Evolutionary conservation across 148 eudicot genomes (phyloP).

Genomic region (Tetragonia tetragonoides): DNA sequence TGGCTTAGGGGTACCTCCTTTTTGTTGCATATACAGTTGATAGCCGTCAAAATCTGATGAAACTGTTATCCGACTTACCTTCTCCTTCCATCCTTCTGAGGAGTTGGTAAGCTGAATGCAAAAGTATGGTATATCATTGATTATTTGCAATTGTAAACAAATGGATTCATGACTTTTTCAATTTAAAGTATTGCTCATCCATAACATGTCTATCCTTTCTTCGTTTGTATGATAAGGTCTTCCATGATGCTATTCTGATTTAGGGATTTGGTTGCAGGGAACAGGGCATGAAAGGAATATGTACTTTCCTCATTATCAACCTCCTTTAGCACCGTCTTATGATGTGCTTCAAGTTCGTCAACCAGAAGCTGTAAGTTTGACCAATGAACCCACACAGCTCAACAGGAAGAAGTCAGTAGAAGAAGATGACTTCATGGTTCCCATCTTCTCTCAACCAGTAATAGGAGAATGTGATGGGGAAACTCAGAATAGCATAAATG

Average conservation of each 20-base stretch:
- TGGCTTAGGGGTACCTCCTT: too few relatives aligned
- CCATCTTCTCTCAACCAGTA: conserved; percentile 56
- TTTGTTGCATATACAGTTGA: too few relatives aligned
- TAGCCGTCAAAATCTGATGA: not conserved
- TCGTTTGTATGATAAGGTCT: not conserved
- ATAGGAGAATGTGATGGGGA: conserved; percentile 28
- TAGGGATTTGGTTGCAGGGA: conserved; percentile 42
- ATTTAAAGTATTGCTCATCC: not conserved
- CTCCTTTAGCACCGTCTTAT: conserved; percentile 34
- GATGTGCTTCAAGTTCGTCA: conserved; percentile 36
- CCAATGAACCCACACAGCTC: conserved; percentile 26
- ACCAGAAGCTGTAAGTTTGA: conserved; percentile 35
- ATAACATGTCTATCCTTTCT: not conserved
- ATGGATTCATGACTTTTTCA: not conserved
- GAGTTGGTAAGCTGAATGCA: not conserved
- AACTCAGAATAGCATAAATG: conserved; percentile 16
- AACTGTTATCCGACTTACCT: not conserved
- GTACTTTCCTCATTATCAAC: conserved; percentile 39
- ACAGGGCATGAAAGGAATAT: conserved; percentile 38
- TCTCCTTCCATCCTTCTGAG: not conserved
- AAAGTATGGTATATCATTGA: not conserved
- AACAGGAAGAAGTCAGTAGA: conserved; percentile 39
- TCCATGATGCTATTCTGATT: not conserved
- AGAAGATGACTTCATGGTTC: conserved; percentile 81
- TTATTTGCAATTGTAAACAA: not conserved